Evolutionary conservation across 257 asterid species (phyloP).

Genomic region (Capsicum pubescens): DNA sequence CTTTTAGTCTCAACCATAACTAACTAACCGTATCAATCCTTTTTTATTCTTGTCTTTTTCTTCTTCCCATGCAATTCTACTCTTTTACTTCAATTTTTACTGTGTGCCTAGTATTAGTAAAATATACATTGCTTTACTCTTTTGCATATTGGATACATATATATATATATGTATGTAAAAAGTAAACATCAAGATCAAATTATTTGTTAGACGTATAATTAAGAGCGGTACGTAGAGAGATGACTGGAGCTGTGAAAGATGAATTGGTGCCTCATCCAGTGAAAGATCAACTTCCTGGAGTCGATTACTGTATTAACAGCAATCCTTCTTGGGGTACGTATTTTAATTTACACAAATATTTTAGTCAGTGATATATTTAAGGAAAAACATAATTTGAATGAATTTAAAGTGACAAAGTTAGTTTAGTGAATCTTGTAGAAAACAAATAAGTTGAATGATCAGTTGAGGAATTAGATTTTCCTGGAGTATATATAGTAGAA

Average conservation of each 20-base stretch:
- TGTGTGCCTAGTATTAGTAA: not conserved
- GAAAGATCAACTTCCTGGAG: slow-evolving; percentile 77
- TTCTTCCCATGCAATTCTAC: too few relatives aligned
- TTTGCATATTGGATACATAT: not conserved
- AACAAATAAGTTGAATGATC: not conserved
- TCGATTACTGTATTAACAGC: slow-evolving; percentile 76
- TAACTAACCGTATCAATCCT: slow-evolving; percentile 21
- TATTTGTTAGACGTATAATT: not conserved
- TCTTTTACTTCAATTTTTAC: not conserved
- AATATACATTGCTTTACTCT: not conserved
- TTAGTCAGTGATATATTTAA: too few relatives aligned
- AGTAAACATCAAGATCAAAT: not conserved
- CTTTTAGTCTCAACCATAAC: slow-evolving; percentile 28
- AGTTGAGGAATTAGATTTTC: not conserved
- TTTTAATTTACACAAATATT: too few relatives aligned
- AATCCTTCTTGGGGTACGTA: slow-evolving; percentile 80
- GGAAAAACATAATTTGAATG: not conserved
- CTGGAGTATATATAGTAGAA: not conserved
- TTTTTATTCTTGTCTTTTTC: not conserved
- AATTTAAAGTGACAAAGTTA: not conserved
- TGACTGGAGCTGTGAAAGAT: slow-evolving; percentile 48
- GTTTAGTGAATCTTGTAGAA: not conserved
- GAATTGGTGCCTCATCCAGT: slow-evolving; percentile 84
- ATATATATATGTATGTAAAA: not conserved
- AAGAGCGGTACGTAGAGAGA: not conserved